These are phyloP conservation scores for Chlamydomonas incerta DNA, from an alignment of 139 green algal genomes.

Conservation along the genomic window DNA sequence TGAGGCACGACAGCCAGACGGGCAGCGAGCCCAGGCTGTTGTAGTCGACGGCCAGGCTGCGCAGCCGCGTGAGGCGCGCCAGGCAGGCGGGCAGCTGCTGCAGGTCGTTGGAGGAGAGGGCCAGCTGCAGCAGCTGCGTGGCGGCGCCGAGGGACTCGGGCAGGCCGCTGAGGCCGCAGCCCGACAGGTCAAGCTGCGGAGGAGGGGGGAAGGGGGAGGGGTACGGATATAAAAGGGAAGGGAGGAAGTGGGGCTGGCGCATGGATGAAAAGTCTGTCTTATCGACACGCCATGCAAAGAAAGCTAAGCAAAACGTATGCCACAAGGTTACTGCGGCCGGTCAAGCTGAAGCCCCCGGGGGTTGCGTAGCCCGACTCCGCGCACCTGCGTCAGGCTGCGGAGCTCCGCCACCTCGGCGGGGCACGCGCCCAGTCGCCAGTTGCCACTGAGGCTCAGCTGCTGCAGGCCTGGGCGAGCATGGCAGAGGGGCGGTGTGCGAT, in stretches of 20 bases:
- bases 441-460: conserved; percentile 36
- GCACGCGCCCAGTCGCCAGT: conserved; percentile 30
- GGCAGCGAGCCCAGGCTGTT: conserved; percentile 43
- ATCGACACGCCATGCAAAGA: neutral
- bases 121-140: conserved; percentile 30
- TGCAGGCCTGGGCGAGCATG: neutral
- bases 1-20: conserved; percentile 30
- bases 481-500: too few relatives aligned
- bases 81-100: conserved; percentile 40
- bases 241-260: too few relatives aligned
- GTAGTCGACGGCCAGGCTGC: conserved; percentile 66
- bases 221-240: too few relatives aligned
- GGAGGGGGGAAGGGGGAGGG: neutral
- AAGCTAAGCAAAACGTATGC: too few relatives aligned
- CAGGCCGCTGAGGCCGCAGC: conserved; percentile 45
- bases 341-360: too few relatives aligned
- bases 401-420: neutral
- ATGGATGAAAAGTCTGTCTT: too few relatives aligned
- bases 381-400: conserved; percentile 21
- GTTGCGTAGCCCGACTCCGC: too few relatives aligned
- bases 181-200: conserved; percentile 52
- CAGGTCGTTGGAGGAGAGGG: conserved; percentile 54
- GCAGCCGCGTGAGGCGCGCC: conserved; percentile 22
- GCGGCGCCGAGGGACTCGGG: neutral
- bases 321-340: too few relatives aligned